Base-by-base conservation (phyloP, 106 monocot genomes). In the Platanthera zijinensis region DNA sequence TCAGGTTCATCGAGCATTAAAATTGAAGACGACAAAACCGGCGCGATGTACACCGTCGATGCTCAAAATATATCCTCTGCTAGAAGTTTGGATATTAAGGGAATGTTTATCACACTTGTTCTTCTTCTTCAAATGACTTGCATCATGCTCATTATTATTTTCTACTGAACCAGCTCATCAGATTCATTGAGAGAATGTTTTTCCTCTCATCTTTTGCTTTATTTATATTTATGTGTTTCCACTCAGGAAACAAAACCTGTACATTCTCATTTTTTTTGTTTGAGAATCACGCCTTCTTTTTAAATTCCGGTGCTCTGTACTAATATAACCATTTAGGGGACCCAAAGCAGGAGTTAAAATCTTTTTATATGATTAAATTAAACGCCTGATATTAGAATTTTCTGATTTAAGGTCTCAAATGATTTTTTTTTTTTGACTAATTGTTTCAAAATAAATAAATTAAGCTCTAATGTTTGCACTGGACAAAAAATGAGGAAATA, bases 1-100 rank as follows among this genome's bases (percentile, higher is more conserved):
- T 62, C 85, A 90, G 90, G 90, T 74, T 87, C 90, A 10, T 90
- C 90, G 39, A 81, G 79, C 80, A 87, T 90, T 61, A 85, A 85
- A 79, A 80, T 90, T 71, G 68, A 76, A 78, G 90, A 87, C 78
- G 83, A 79, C 48, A 85, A 85, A 54, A 83, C 79, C 72, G 90
- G 90, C 59, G 68, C 62, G 53, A 54, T 87, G 8, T 87, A 90
- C 71, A 90, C 22, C 51, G 87, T 90, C n/a, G 81, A 79, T 68
- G 83, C 83, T 15, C 83, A 84, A 10, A 83, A 82, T 75, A 53
- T 90, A 75, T 84, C 85, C 10, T 59, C 79, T 45, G 51, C 54
- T 50, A 66, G 30, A 25, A 66, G 72, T 70, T 82, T 81, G 74
- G 63, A 64, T 21, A 77, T 78, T 7, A 3, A 39, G 39, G 78